These are phyloP conservation scores for Globisporangium okanoganense DNA, from an alignment of 352 stramenopile genomes.

Conservation along the genomic window DNA sequence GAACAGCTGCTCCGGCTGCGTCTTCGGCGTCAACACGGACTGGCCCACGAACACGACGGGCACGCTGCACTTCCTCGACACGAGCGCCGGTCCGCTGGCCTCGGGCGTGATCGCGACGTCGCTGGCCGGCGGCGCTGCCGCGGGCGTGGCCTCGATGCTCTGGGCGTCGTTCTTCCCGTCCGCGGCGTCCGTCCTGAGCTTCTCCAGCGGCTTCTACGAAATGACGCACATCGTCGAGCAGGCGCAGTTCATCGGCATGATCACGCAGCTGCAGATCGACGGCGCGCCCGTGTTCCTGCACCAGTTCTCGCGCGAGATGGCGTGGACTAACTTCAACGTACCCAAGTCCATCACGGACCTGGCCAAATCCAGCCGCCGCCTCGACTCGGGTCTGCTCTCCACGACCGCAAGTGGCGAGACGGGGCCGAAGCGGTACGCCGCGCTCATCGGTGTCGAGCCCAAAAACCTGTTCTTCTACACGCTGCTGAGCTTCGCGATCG, in stretches of 20 bases:
- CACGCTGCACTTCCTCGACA: constrained; percentile 70
- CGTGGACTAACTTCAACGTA: constrained; percentile 87
- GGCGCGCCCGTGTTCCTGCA: constrained; percentile 74
- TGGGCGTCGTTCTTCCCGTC: constrained; percentile 68
- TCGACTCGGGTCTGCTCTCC: constrained; percentile 22
- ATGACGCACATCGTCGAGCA: constrained; percentile 86
- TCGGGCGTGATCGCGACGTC: constrained; percentile 68
- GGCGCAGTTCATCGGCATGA: constrained; percentile 81
- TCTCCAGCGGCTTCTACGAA: constrained; percentile 75
- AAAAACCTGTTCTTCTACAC: constrained; percentile 83
- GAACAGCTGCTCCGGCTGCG: constrained; percentile 82
- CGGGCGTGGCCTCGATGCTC: constrained; percentile 61
- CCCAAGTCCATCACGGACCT: constrained; percentile 39
- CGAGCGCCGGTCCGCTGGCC: constrained; percentile 49
- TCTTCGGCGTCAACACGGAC: constrained; percentile 78
- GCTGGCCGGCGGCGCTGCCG: constrained; percentile 43
- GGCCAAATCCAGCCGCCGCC: constrained; percentile 20
- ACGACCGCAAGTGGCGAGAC: constrained; percentile 35
- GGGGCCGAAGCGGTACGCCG: constrained; percentile 64
- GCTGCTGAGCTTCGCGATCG: constrained; percentile 51
- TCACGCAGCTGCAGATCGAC: constrained; percentile 72
- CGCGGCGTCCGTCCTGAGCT: constrained; percentile 56
- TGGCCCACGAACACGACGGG: constrained; percentile 78
- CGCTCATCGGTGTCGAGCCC: constrained; percentile 54
- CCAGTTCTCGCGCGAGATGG: constrained; percentile 77